Evolutionary conservation across 768 basidiomycete genomes (phyloP).

Genomic region (Suillus americanus): DNA sequence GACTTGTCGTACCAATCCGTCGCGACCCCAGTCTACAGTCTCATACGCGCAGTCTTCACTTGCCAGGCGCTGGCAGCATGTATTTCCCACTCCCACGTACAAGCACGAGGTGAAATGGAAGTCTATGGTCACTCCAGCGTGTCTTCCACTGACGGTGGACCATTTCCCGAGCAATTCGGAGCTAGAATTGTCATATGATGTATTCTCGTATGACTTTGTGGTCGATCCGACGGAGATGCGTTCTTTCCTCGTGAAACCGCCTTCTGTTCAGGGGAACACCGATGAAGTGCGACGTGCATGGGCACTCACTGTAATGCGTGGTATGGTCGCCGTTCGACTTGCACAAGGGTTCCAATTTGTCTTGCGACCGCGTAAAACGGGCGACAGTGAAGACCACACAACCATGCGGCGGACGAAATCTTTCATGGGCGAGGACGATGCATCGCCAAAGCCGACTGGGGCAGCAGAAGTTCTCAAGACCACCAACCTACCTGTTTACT

Average conservation of each 20-base stretch:
- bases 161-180: constrained; percentile 79
- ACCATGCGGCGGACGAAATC: constrained; percentile 52
- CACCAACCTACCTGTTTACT: constrained; percentile 73
- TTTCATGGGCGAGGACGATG: constrained; percentile 55
- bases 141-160: constrained; percentile 88
- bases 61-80: constrained; percentile 90
- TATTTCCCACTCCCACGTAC: constrained; percentile 67
- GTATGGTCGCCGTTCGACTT: constrained; percentile 90
- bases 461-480: constrained; percentile 64
- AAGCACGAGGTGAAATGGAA: constrained; percentile 94
- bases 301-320: constrained; percentile 83
- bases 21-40: constrained; percentile 55
- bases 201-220: constrained; percentile 87
- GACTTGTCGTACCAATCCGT: constrained; percentile 60
- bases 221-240: constrained; percentile 82
- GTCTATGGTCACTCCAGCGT: constrained; percentile 79
- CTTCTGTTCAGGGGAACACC: constrained; percentile 42
- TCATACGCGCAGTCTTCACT: constrained; percentile 68
- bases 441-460: constrained; percentile 55
- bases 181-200: constrained; percentile 73
- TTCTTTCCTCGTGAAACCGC: constrained; percentile 81
- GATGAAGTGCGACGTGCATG: constrained; percentile 67
- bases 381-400: constrained; percentile 32
- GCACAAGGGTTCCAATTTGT: constrained; percentile 96
- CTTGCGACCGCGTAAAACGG: constrained; percentile 42